Evolutionary conservation across 225 moss, liverwort and hornwort species (phyloP), one percentile per base, ranked within the genome.

Genomic region (Pseudisothecium myosuroides): DNA sequence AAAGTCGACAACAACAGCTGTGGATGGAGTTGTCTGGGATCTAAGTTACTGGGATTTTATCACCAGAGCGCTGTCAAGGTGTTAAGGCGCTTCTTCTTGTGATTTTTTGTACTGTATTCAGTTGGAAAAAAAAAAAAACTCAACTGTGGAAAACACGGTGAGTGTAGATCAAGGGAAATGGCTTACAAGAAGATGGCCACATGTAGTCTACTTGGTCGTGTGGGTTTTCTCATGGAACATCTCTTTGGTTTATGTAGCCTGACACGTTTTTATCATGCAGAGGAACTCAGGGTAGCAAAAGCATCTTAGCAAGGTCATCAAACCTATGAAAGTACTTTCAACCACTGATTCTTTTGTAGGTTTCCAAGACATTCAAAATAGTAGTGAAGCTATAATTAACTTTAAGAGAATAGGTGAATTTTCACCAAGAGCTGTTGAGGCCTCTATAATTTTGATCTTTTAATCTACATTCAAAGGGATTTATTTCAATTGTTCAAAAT

Each of bases 271-370:
- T 71, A 41, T 26, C 15, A 71, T 71, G 7, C 8, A 9, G 27
- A 27, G 1, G 15, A 43, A 27, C 4, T 43, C 2, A 10, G 2
- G 10, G 45, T 6, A 43, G 1, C 1, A 17, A 29, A 10, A 73
- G 6, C 2, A 45, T 29, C 17, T 45, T 29, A 2, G 29, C 4
- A 3, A 73, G 29, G 29, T 29, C 73, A 45, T 73, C 45, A 45
- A 45, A 45, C 17, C 29, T 45, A 29, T 17, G 5, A 45, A 45
- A 73, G 45, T 73, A 29, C 6, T 73, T 73, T 29, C 45, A 73
- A 29, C 17, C 10, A 17, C 11, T 73, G 28, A 43, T 27, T 72
- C 9, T 16, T 72, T 45, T 27, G 12, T 2, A 39, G 12, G 3
- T 16, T 72, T 72, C 2, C 1, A 3, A 45, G 10, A 10, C 28